phyloP scores from a whole-genome alignment of 2,329 filamentous ascomycete genomes.

The Leptosphaerulina australis region DNA sequence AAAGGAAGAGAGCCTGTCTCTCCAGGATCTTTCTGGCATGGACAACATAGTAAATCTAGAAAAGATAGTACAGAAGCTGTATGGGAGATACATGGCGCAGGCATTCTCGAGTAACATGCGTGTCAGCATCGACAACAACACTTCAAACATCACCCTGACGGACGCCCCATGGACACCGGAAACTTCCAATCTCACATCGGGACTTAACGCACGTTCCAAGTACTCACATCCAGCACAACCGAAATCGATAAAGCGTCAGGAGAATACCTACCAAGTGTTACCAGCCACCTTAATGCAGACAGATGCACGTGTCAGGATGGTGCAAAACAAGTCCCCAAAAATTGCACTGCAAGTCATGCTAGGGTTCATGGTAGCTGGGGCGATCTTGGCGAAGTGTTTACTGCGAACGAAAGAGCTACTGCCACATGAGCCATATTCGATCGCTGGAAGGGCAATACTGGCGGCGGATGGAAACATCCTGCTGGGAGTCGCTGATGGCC shows the following conservation, averaged over 20 bases:
- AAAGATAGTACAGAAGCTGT: not conserved
- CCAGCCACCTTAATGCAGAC: not conserved
- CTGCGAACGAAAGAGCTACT: not conserved
- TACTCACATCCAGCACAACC: not conserved
- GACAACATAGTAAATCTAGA: not conserved
- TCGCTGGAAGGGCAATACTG: not conserved
- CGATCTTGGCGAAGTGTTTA: not conserved
- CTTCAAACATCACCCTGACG: not conserved
- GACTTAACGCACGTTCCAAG: not conserved
- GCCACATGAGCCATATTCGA: not conserved
- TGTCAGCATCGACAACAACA: not conserved
- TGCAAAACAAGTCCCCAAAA: not conserved
- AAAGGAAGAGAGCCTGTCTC: not conserved
- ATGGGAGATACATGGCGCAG: conserved; percentile 5
- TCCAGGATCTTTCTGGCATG: not conserved
- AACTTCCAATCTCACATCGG: not conserved
- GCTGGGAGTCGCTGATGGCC: no score
- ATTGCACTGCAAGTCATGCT: conserved; percentile 1
- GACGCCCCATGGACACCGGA: not conserved
- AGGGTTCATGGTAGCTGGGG: not conserved
- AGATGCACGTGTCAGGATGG: not conserved
- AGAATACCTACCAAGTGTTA: not conserved
- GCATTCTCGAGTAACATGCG: conserved; percentile 7
- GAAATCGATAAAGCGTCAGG: not conserved
- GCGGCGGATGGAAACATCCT: not conserved